Percentiles rank a stretch among this genome's conserved stretches.
phyloP scores from a whole-genome alignment of 164 flowering plant genomes.

The Nymphaea thermarum region DNA sequence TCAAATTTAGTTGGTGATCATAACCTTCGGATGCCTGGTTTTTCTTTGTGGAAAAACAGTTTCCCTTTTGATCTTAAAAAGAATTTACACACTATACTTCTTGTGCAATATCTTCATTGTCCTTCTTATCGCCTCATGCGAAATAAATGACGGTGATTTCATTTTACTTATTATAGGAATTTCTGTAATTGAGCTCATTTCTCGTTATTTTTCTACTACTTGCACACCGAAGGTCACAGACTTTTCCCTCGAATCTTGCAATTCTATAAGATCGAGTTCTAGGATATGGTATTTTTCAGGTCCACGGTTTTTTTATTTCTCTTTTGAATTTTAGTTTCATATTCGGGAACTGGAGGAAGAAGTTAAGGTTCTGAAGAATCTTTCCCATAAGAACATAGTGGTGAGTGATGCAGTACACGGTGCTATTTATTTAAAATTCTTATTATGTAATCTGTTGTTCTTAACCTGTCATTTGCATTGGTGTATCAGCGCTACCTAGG shows the following conservation, averaged over 20 bases:
- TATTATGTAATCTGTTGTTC: background rate
- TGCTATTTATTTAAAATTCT: background rate
- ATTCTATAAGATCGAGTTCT: background rate
- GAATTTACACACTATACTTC: background rate
- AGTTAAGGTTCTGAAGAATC: slow-evolving; percentile 83
- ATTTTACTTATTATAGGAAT: background rate
- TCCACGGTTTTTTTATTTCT: too few relatives aligned
- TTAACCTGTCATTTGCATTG: background rate
- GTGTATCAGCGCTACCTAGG: slow-evolving; percentile 81
- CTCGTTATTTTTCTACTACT: background rate
- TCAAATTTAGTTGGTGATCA: background rate
- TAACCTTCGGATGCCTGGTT: background rate
- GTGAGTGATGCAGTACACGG: slow-evolving; percentile 30
- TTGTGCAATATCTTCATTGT: background rate
- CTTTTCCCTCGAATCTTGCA: background rate
- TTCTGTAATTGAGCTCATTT: background rate
- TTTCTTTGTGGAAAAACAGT: background rate
- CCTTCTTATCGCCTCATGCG: background rate
- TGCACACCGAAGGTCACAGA: background rate
- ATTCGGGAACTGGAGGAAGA: slow-evolving; percentile 90
- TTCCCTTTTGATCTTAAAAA: too few relatives aligned
- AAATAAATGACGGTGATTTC: background rate
- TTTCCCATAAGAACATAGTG: slow-evolving; percentile 90
- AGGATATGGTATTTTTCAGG: background rate
- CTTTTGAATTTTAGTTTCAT: slow-evolving; percentile 40